Percentiles rank a stretch among this genome's conserved stretches.
Conservation (phyloP, 768 basidiomycete species). For the Antrodiella citrinella region DNA sequence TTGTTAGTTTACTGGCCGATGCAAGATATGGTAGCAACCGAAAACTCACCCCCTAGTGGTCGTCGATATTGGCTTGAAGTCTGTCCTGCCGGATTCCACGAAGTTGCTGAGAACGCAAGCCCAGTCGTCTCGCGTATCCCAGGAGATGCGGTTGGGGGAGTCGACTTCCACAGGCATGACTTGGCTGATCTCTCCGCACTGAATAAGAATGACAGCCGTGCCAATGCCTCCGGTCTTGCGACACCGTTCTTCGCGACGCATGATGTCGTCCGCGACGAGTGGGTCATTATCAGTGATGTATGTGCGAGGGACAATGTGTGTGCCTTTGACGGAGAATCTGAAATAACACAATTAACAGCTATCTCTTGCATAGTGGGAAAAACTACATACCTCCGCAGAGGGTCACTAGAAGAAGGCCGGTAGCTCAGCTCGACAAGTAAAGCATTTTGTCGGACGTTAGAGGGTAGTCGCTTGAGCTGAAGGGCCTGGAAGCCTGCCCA, state of each 20-base stretch:
- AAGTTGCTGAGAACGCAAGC: slow-evolving; percentile 58
- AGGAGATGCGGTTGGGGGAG: slow-evolving; percentile 64
- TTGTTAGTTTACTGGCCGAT: slow-evolving; percentile 2
- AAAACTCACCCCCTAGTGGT: slow-evolving; percentile 60
- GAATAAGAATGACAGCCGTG: slow-evolving; percentile 64
- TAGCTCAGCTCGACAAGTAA: slow-evolving; percentile 64
- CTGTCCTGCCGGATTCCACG: slow-evolving; percentile 62
- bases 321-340: slow-evolving; percentile 62
- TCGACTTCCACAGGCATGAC: slow-evolving; percentile 87
- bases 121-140: slow-evolving; percentile 76
- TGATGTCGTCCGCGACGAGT: slow-evolving; percentile 67
- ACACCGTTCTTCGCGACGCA: slow-evolving; percentile 73
- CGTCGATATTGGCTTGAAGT: slow-evolving; percentile 80
- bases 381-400: slow-evolving; percentile 52
- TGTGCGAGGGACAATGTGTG: slow-evolving; percentile 63
- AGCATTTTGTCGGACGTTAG: slow-evolving; percentile 71
- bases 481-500: slow-evolving; percentile 86
- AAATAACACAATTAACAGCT: slow-evolving; percentile 3
- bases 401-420: slow-evolving; percentile 38
- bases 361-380: not conserved
- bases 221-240: slow-evolving; percentile 71
- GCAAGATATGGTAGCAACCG: not conserved
- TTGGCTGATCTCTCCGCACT: slow-evolving; percentile 68
- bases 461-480: slow-evolving; percentile 69
- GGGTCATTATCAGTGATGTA: slow-evolving; percentile 62